Evolutionary conservation across 2,329 filamentous ascomycete genomes (phyloP).

Genomic region (Cladosporium phlei): DNA sequence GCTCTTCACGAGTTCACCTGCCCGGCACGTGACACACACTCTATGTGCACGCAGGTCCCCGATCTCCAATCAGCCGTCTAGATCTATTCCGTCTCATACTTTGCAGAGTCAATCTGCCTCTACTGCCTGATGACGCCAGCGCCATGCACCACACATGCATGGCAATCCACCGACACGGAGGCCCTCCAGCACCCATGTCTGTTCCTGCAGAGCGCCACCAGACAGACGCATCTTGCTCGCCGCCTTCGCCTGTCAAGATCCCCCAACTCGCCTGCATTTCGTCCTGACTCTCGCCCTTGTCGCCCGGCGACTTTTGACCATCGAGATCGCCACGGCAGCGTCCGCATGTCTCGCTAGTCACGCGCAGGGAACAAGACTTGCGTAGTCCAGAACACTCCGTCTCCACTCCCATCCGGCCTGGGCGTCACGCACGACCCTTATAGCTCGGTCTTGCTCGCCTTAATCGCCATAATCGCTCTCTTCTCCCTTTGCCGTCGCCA

Average conservation of each 20-base stretch:
- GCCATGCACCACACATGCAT: neutral
- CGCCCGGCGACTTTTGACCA: constrained; percentile 6
- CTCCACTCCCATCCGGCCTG: constrained; percentile 1
- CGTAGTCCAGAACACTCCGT: constrained; percentile 8
- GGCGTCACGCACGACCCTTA: constrained; percentile 7
- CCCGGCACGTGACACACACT: neutral
- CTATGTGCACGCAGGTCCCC: neutral
- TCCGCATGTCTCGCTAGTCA: constrained; percentile 10
- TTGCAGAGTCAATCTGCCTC: too few relatives aligned
- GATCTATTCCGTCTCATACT: neutral
- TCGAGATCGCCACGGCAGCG: constrained; percentile 5
- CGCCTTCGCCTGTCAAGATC: neutral
- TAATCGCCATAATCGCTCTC: too few relatives aligned
- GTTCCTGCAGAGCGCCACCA: constrained; percentile 11
- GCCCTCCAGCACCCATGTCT: neutral
- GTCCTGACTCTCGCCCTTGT: constrained; percentile 1
- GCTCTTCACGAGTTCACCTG: neutral
- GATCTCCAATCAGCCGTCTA: neutral
- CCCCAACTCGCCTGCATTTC: neutral
- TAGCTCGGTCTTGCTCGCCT: constrained; percentile 10
- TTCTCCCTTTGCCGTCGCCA: neutral
- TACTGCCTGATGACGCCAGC: constrained; percentile 6
- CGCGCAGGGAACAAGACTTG: constrained; percentile 11
- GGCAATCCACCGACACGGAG: too few relatives aligned
- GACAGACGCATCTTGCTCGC: too few relatives aligned